These are phyloP conservation scores for Orbilia javanica DNA, from an alignment of 2,329 filamentous ascomycete species.

Conservation along the genomic window DNA sequence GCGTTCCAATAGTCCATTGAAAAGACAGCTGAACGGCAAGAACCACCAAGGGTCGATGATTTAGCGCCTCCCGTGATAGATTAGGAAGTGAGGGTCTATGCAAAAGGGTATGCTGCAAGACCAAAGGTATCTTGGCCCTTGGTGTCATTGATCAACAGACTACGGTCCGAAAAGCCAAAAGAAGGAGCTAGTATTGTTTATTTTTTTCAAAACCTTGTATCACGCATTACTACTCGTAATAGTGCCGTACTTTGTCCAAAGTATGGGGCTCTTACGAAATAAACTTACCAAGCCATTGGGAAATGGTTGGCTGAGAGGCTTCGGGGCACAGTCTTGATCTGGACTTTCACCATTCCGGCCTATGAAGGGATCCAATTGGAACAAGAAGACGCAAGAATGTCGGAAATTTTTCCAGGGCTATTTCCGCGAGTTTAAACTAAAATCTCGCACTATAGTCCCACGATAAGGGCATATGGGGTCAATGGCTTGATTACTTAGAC, in stretches of 20 bases:
- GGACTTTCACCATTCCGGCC: constrained; percentile 42
- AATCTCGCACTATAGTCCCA: background rate
- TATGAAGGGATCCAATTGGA: constrained; percentile 44
- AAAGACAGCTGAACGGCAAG: constrained; percentile 40
- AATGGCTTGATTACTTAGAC: constrained; percentile 26
- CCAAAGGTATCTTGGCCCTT: constrained; percentile 13
- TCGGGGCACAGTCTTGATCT: constrained; percentile 39
- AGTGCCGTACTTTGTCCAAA: constrained; percentile 4
- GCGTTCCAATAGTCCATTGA: background rate
- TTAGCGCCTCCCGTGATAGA: constrained; percentile 45
- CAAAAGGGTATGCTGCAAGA: constrained; percentile 36
- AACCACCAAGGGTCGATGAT: constrained; percentile 33
- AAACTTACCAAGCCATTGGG: constrained; percentile 11
- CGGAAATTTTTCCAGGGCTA: constrained; percentile 50
- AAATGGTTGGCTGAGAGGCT: constrained; percentile 43
- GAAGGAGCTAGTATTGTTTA: background rate
- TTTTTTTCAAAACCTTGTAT: constrained; percentile 9
- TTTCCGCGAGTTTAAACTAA: constrained; percentile 35
- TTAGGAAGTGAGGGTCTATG: constrained; percentile 35
- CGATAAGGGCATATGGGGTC: constrained; percentile 40
- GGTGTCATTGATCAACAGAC: constrained; percentile 18
- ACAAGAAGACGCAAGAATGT: constrained; percentile 40
- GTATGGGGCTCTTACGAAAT: constrained; percentile 34
- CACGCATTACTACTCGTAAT: constrained; percentile 5
- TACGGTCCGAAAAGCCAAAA: constrained; percentile 11